Evolutionary conservation across 2,329 filamentous ascomycete genomes (phyloP).

Genomic region (Penicillium rolfsii): DNA sequence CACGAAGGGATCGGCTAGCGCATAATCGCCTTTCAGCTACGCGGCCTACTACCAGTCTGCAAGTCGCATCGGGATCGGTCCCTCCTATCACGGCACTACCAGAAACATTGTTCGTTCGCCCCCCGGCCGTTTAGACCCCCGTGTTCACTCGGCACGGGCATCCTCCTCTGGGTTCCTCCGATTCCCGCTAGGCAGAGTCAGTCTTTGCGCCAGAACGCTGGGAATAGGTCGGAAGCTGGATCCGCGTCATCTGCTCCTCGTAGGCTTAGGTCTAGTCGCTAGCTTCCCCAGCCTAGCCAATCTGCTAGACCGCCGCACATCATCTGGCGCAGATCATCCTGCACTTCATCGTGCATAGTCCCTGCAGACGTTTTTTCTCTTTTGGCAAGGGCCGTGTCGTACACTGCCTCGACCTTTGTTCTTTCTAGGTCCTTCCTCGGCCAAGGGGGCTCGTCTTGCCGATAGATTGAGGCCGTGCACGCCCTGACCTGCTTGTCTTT

Average conservation of each 20-base stretch:
- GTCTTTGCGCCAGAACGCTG: not conserved
- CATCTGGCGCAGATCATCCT: conserved; percentile 53
- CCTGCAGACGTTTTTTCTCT: conserved; percentile 43
- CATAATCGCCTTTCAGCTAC: conserved; percentile 6
- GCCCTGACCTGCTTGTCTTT: not conserved
- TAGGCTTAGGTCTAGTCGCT: not conserved
- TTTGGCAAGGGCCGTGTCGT: not conserved
- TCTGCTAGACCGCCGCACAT: conserved; percentile 27
- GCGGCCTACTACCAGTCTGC: conserved; percentile 2
- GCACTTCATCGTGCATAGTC: conserved; percentile 52
- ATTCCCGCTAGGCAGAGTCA: conserved; percentile 3
- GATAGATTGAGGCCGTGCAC: conserved; percentile 25
- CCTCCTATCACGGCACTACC: not conserved
- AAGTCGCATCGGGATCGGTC: not conserved
- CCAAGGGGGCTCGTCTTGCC: conserved; percentile 28
- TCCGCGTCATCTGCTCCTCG: conserved; percentile 41
- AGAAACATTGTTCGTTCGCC: not conserved
- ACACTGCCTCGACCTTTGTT: conserved; percentile 6
- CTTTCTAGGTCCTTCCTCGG: conserved; percentile 22
- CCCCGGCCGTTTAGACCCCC: not conserved
- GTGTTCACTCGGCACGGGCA: not conserved
- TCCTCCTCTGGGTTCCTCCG: not conserved
- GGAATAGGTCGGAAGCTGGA: conserved; percentile 1
- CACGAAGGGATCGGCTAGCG: conserved; percentile 17
- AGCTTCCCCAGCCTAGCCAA: conserved; percentile 14